These are phyloP conservation scores for Daedaleopsis nitida DNA, from an alignment of 768 basidiomycete genomes.

Conservation along the genomic window DNA sequence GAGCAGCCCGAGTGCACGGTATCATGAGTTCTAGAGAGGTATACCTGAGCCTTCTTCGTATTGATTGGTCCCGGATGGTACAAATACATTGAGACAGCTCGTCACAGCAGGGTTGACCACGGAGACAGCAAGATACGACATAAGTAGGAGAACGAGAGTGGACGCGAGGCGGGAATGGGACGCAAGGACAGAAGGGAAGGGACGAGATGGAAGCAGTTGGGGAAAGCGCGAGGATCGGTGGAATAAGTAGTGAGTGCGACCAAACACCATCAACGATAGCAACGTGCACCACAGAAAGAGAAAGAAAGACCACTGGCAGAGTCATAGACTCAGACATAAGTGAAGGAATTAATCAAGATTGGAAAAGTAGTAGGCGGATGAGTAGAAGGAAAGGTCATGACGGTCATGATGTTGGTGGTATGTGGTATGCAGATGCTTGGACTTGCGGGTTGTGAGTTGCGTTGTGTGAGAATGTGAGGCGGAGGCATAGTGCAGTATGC, in stretches of 20 bases:
- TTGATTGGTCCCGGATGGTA: constrained; percentile 16
- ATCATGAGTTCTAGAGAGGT: background rate
- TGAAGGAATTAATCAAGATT: constrained; percentile 17
- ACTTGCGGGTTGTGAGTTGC: background rate
- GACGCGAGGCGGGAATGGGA: background rate
- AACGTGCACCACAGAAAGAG: background rate
- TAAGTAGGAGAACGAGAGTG: constrained; percentile 30
- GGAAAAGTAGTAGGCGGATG: background rate
- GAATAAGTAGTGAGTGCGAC: background rate
- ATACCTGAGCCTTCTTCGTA: background rate
- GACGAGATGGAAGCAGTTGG: background rate
- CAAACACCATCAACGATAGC: background rate
- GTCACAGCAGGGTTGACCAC: constrained; percentile 20
- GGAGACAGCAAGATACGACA: constrained; percentile 23
- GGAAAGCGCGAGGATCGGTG: constrained; percentile 4
- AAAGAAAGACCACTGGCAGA: background rate
- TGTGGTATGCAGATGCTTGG: constrained; percentile 2
- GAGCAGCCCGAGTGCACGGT: no score
- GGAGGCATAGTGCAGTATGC: background rate
- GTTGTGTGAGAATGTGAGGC: background rate
- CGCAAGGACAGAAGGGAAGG: background rate
- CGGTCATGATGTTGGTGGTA: constrained; percentile 13
- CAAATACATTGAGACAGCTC: constrained; percentile 22
- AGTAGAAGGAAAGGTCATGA: constrained; percentile 5
- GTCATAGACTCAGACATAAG: constrained; percentile 7